Conservation (phyloP, 2,329 filamentous ascomycete genomes). For the Epichloe amarillans region DNA sequence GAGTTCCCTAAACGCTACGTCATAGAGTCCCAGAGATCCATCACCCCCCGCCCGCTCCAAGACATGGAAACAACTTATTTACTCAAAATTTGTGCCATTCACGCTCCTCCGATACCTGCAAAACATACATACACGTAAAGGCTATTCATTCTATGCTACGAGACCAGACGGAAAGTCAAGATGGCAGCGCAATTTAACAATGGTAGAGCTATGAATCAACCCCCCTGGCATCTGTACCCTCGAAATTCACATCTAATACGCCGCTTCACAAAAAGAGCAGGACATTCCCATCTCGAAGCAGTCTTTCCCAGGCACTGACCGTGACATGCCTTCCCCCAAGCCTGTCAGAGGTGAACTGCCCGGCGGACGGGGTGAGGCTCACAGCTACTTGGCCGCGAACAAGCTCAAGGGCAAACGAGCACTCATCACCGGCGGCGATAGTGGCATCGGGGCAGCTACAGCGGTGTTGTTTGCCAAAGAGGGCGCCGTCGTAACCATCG, state of each 20-base stretch:
- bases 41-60: too few species aligned
- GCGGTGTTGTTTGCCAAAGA: conserved; percentile 72
- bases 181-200: conserved; percentile 1
- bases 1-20: too few species aligned
- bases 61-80: too few species aligned
- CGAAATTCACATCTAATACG: background rate
- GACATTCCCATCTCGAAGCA: conserved; percentile 25
- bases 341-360: conserved; percentile 4
- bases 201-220: background rate
- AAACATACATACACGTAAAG: too few species aligned
- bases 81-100: too few species aligned
- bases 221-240: background rate
- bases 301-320: conserved; percentile 10
- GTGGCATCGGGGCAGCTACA: conserved; percentile 33
- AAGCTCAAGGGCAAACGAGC: conserved; percentile 66
- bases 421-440: conserved; percentile 62
- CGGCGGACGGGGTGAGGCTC: conserved; percentile 38
- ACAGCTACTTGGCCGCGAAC: conserved; percentile 53
- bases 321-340: conserved; percentile 11
- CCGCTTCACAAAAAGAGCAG: conserved; percentile 30
- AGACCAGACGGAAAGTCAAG: background rate
- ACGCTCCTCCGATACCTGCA: too few species aligned
- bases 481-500: conserved; percentile 60
- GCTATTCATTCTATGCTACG: too few species aligned
- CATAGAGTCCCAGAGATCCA: too few species aligned